These are phyloP conservation scores for Aspergillus incahuasiensis DNA, from an alignment of 495 filamentous ascomycete species.

Conservation along the genomic window DNA sequence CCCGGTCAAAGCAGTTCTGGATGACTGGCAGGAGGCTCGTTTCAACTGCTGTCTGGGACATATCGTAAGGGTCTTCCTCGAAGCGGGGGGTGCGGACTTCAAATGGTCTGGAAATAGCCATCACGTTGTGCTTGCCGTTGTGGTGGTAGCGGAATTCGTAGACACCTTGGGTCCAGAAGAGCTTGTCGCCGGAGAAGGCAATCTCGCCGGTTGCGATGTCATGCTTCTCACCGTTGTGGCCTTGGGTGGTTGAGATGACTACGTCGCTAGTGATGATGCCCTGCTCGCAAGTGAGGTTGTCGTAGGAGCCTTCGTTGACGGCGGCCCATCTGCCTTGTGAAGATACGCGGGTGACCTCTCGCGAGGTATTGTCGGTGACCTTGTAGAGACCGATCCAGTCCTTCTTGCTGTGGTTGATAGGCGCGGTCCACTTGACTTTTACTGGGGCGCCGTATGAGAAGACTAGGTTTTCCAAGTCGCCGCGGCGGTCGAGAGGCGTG, in stretches of 20 bases:
- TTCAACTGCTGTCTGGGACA: slow-evolving; percentile 60
- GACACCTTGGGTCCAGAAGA: slow-evolving; percentile 93
- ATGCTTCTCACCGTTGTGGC: slow-evolving; percentile 42
- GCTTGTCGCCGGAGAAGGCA: slow-evolving; percentile 85
- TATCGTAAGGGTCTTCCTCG: slow-evolving; percentile 49
- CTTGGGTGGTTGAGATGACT: slow-evolving; percentile 36
- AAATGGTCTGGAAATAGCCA: slow-evolving; percentile 92
- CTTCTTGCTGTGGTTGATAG: slow-evolving; percentile 81
- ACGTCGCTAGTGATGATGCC: slow-evolving; percentile 72
- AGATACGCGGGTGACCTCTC: slow-evolving; percentile 75
- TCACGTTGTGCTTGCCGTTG: slow-evolving; percentile 87
- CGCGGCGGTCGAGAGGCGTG: slow-evolving; percentile 45
- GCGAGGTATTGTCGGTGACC: slow-evolving; percentile 84
- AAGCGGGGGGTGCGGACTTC: slow-evolving; percentile 79
- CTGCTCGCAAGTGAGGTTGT: slow-evolving; percentile 67
- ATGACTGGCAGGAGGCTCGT: slow-evolving; percentile 74
- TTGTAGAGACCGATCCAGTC: slow-evolving; percentile 97
- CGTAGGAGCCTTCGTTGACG: slow-evolving; percentile 69
- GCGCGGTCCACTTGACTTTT: slow-evolving; percentile 87
- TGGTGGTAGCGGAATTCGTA: slow-evolving; percentile 98
- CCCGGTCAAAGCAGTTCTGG: slow-evolving; percentile 84
- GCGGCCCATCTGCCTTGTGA: slow-evolving; percentile 91
- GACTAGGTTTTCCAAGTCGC: slow-evolving; percentile 64
- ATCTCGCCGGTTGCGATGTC: slow-evolving; percentile 64
- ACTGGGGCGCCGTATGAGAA: slow-evolving; percentile 91